Conservation (phyloP, 441 rosid genomes). For the Biscutella laevigata region DNA sequence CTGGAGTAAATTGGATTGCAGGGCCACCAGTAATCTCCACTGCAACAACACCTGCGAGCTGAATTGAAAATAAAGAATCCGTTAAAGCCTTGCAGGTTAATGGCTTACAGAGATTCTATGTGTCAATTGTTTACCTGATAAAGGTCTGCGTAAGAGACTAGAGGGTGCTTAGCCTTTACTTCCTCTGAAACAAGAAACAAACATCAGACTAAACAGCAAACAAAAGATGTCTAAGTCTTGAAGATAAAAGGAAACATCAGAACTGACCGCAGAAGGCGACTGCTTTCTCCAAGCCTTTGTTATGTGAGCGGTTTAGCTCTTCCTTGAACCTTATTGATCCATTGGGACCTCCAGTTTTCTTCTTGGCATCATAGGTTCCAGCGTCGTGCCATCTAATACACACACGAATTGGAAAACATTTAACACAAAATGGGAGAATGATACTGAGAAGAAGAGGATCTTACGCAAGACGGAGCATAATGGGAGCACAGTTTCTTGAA, state of each 20-base stretch:
- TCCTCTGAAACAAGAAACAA: conserved; percentile 37
- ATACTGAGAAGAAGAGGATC: not conserved
- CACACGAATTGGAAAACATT: not conserved
- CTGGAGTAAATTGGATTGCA: conserved; percentile 54
- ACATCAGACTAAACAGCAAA: conserved; percentile 7
- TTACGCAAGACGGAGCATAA: conserved; percentile 92
- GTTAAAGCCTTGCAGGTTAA: not conserved
- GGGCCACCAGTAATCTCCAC: conserved; percentile 91
- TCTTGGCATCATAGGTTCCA: conserved; percentile 72
- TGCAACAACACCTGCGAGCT: conserved; percentile 91
- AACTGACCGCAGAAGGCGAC: conserved; percentile 64
- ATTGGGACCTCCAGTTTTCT: conserved; percentile 74
- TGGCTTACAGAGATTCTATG: not conserved
- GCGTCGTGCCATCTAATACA: conserved; percentile 79
- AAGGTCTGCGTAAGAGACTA: conserved; percentile 68
- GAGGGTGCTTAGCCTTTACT: conserved; percentile 55
- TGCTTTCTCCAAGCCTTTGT: conserved; percentile 56
- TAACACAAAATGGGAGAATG: conserved; percentile 5
- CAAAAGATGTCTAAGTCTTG: not conserved
- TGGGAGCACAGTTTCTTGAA: conserved; percentile 56
- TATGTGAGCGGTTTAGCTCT: conserved; percentile 37
- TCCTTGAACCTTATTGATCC: conserved; percentile 59
- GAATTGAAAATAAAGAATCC: conserved; percentile 10
- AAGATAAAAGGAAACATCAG: not conserved
- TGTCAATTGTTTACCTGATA: conserved; percentile 48